Evolutionary conservation across 106 monocot species (phyloP), one percentile per base, ranked within the genome.

Genomic region (Hemerocallis citrina): DNA sequence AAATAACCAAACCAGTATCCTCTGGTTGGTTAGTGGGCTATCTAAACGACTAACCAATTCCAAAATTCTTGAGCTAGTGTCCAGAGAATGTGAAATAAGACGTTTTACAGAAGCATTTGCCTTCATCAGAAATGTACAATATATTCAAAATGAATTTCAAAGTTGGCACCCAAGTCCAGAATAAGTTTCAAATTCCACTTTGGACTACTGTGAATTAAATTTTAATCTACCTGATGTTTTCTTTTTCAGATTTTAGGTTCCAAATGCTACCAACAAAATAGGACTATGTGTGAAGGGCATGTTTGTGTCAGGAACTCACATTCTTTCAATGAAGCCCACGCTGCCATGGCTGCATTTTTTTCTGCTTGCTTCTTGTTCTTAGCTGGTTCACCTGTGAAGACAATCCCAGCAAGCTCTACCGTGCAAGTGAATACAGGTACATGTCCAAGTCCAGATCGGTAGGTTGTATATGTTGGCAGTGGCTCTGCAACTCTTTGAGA

Each of bases 341-440:
- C 87, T 5, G 87, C 74, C 75, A 89, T 86, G 32, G 98, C 92
- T 10, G 98, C 87, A 77, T 98, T 92, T 62, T 98, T 98, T 66
- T 98, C 98, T 3, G 92, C 98, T 47, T 98, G 98, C 59, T 98
- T 98, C 75, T 98, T 98, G 65, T 72, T 98, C 71, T 98, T 98
- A 4, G 98, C 98, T 21, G 98, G 91, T 45, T 98, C 98, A 1
- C 98, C 98, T 0, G 85, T 85, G 70, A 98, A 98, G 17, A 66
- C 78, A 59, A 98, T 85, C 45, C 82, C 98, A 11, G 92, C 88
- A 16, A 98, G 79, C 60, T 92, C 98, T 17, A 98, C 98, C 0
- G 88, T 88, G 52, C 98, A 88, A 21, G 92, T 85, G 61, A 98
- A 98, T 4, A 92, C 77, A 5, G 88, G 84, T 32, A 77, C 70